Evolutionary conservation across 2,329 filamentous ascomycete species (phyloP).

Genomic region (Hypoxylon sp.): DNA sequence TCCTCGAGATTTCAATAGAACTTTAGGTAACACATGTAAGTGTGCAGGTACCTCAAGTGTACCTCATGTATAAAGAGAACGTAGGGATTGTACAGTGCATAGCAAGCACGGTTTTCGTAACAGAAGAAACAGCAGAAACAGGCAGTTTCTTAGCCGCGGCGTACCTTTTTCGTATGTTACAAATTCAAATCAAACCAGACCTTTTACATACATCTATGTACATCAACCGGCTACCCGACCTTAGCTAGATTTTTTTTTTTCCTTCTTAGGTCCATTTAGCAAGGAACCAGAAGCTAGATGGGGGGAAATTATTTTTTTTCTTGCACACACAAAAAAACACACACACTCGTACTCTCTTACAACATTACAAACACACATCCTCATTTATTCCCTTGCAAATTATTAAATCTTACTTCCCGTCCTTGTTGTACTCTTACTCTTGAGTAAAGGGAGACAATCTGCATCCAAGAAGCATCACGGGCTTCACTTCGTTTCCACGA

Average conservation of each 20-base stretch:
- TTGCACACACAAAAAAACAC: constrained; percentile 44
- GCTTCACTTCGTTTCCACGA: constrained; percentile 29
- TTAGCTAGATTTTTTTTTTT: constrained; percentile 34
- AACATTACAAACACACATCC: constrained; percentile 39
- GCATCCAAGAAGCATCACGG: constrained; percentile 24
- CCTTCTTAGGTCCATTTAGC: constrained; percentile 41
- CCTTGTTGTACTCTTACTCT: constrained; percentile 30
- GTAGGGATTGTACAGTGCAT: constrained; percentile 2
- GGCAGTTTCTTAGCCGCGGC: constrained; percentile 29
- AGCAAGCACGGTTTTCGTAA: constrained; percentile 21
- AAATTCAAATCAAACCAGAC: constrained; percentile 32
- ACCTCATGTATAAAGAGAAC: constrained; percentile 3
- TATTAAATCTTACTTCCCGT: constrained; percentile 40
- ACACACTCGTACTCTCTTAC: constrained; percentile 30
- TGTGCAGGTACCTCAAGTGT: constrained; percentile 1
- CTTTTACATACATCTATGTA: background rate
- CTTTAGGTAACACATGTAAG: background rate
- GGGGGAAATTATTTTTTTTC: constrained; percentile 28
- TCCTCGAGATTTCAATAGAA: constrained; percentile 5
- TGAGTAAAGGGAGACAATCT: constrained; percentile 29
- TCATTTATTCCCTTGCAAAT: constrained; percentile 43
- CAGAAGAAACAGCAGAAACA: background rate
- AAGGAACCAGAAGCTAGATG: constrained; percentile 32
- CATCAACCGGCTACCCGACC: constrained; percentile 36
- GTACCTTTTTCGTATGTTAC: constrained; percentile 35